A percentile compares a stretch with the other conserved stretches of the same genome.
Conservation (phyloP, 805 yeast species). For the Barnettozyma salicaria region DNA sequence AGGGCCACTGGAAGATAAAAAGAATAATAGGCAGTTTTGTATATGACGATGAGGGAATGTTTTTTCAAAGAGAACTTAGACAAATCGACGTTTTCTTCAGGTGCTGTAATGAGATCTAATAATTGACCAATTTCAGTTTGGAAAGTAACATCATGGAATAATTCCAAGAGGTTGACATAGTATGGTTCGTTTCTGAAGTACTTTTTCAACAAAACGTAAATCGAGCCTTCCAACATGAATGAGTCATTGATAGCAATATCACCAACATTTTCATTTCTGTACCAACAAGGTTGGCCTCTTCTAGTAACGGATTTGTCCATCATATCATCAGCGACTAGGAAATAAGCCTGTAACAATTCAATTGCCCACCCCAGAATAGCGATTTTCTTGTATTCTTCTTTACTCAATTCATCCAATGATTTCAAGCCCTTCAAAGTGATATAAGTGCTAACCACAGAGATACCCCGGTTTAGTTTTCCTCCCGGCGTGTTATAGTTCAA, state of each 20-base stretch:
- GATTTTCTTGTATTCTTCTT: slow-evolving; percentile 71
- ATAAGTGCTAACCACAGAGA: slow-evolving; percentile 92
- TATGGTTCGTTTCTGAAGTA: slow-evolving; percentile 77
- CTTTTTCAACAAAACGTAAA: slow-evolving; percentile 81
- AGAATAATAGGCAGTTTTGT: slow-evolving; percentile 95
- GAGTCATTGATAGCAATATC: slow-evolving; percentile 96
- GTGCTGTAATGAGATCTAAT: slow-evolving; percentile 93
- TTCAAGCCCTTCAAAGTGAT: slow-evolving; percentile 64
- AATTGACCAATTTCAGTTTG: slow-evolving; percentile 97
- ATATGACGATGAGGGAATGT: slow-evolving; percentile 92
- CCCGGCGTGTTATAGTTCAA: slow-evolving; percentile 89
- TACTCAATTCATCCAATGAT: slow-evolving; percentile 50
- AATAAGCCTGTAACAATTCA: slow-evolving; percentile 92
- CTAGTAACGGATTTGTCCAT: slow-evolving; percentile 96
- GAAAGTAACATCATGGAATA: slow-evolving; percentile 96
- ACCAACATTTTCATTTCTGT: slow-evolving; percentile 69
- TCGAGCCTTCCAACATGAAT: slow-evolving; percentile 93
- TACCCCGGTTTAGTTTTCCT: slow-evolving; percentile 94
- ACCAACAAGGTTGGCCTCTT: slow-evolving; percentile 99
- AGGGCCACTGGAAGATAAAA: slow-evolving; percentile 96
- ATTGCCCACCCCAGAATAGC: slow-evolving; percentile 94
- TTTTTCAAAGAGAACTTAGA: slow-evolving; percentile 79
- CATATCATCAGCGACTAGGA: slow-evolving; percentile 96
- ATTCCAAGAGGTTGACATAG: slow-evolving; percentile 84
- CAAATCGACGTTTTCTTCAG: slow-evolving; percentile 89